Evolutionary conservation across 2,329 filamentous ascomycete species (phyloP).

Genomic region (Apiospora kogelbergensis): DNA sequence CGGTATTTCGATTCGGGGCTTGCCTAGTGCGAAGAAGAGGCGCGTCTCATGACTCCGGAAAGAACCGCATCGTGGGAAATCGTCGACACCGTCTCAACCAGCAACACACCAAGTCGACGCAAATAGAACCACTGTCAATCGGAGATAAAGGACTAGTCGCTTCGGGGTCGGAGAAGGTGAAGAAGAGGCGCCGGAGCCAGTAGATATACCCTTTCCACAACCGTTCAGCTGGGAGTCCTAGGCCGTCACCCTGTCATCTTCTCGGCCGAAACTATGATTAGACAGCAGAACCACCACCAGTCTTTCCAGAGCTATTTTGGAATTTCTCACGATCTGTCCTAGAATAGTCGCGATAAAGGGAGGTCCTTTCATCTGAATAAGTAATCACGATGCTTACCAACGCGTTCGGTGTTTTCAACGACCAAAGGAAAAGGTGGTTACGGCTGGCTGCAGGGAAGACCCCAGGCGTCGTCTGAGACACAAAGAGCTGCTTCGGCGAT

Average conservation of each 20-base stretch:
- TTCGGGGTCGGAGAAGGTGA: neutral
- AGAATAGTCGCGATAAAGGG: neutral
- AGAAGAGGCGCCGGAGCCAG: neutral
- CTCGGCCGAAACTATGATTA: slow-evolving; percentile 1
- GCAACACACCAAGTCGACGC: neutral
- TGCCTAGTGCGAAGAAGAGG: neutral
- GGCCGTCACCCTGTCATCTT: neutral
- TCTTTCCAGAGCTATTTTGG: neutral
- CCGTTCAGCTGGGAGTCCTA: neutral
- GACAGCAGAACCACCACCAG: neutral
- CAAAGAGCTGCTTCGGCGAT: neutral
- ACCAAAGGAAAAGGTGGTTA: neutral
- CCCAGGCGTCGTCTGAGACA: neutral
- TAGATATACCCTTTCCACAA: neutral
- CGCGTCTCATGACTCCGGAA: neutral
- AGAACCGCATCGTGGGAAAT: neutral
- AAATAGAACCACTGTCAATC: neutral
- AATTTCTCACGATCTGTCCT: neutral
- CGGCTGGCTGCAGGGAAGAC: neutral
- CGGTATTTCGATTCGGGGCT: neutral
- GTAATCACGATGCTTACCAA: neutral
- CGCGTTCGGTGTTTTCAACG: neutral
- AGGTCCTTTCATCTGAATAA: neutral
- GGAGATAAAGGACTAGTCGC: neutral
- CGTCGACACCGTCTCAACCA: neutral